A percentile compares a stretch with the other conserved stretches of the same genome.
phyloP scores from a whole-genome alignment of 371 early-diverging fungal species.

The Sporodiniella umbellata region DNA sequence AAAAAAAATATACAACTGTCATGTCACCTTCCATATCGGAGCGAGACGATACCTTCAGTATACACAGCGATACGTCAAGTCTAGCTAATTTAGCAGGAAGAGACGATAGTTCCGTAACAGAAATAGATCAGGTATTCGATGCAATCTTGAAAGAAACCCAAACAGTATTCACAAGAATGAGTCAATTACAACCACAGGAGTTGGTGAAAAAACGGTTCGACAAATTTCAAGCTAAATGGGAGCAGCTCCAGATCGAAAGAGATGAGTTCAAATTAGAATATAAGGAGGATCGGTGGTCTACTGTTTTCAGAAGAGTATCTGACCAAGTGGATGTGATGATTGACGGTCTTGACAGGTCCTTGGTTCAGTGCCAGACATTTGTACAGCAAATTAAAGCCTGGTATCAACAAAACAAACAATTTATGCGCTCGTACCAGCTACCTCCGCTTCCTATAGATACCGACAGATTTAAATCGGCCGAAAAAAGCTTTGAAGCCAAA shows the following conservation, averaged over 20 bases:
- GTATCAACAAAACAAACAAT: constrained; percentile 17
- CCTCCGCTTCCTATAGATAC: constrained; percentile 37
- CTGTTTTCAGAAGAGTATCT: constrained; percentile 58
- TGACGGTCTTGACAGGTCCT: constrained; percentile 56
- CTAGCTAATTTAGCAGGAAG: background rate
- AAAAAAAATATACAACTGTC: constrained; percentile 26
- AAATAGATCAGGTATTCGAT: constrained; percentile 54
- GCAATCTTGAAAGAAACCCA: constrained; percentile 49
- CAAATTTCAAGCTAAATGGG: constrained; percentile 45
- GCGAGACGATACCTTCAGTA: background rate
- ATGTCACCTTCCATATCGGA: constrained; percentile 20
- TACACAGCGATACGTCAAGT: background rate
- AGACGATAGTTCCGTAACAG: constrained; percentile 25
- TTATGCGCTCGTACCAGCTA: constrained; percentile 12
- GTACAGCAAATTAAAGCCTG: constrained; percentile 48
- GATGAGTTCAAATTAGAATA: constrained; percentile 57
- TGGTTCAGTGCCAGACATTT: constrained; percentile 49
- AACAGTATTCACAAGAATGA: constrained; percentile 46
- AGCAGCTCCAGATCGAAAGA: constrained; percentile 35
- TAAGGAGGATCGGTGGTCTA: constrained; percentile 62
- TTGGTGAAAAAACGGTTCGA: constrained; percentile 31
- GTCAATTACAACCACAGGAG: constrained; percentile 25
- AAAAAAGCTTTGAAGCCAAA: constrained; percentile 62
- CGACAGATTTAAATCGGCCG: constrained; percentile 48
- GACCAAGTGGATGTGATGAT: constrained; percentile 62